Percentiles rank a stretch among this genome's conserved stretches.
Conservation (phyloP, 140 eudicot genomes). For the Anethum foeniculum region DNA sequence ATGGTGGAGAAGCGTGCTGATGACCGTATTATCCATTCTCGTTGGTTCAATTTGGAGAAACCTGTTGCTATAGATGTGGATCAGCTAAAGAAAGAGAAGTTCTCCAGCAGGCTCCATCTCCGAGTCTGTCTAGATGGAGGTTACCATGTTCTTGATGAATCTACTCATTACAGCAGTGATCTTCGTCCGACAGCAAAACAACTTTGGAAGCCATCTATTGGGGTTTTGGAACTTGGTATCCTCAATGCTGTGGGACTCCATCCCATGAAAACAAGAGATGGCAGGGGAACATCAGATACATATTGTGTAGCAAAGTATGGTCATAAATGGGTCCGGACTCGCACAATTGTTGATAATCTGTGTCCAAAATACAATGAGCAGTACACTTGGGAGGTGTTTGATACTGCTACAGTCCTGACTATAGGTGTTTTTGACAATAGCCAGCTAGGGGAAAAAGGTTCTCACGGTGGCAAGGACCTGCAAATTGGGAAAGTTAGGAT, state of each 20-base stretch:
- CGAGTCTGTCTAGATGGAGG: slow-evolving; percentile 86
- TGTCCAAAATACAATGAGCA: slow-evolving; percentile 80
- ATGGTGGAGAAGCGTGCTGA: slow-evolving; percentile 59
- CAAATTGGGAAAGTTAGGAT: slow-evolving; percentile 73
- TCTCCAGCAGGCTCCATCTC: slow-evolving; percentile 61
- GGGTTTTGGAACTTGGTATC: slow-evolving; percentile 78
- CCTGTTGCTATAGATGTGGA: slow-evolving; percentile 42
- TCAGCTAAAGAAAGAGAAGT: slow-evolving; percentile 43
- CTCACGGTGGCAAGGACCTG: slow-evolving; percentile 30
- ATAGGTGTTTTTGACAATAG: slow-evolving; percentile 73
- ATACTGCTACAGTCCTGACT: slow-evolving; percentile 86
- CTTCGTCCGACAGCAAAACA: slow-evolving; percentile 79
- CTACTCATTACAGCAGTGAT: slow-evolving; percentile 90
- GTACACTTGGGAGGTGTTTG: slow-evolving; percentile 92
- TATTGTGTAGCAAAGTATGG: slow-evolving; percentile 87
- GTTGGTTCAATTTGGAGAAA: slow-evolving; percentile 61
- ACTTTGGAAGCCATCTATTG: slow-evolving; percentile 79
- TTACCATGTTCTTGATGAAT: slow-evolving; percentile 86
- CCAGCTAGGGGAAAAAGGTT: slow-evolving; percentile 34
- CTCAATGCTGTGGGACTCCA: slow-evolving; percentile 59
- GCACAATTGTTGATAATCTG: slow-evolving; percentile 64
- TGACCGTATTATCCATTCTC: slow-evolving; percentile 48
- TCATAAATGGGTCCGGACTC: slow-evolving; percentile 81
- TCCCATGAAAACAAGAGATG: slow-evolving; percentile 76
- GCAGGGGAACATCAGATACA: slow-evolving; percentile 63